phyloP scores from a whole-genome alignment of 2,329 filamentous ascomycete genomes.

The Fusarium humuli region DNA sequence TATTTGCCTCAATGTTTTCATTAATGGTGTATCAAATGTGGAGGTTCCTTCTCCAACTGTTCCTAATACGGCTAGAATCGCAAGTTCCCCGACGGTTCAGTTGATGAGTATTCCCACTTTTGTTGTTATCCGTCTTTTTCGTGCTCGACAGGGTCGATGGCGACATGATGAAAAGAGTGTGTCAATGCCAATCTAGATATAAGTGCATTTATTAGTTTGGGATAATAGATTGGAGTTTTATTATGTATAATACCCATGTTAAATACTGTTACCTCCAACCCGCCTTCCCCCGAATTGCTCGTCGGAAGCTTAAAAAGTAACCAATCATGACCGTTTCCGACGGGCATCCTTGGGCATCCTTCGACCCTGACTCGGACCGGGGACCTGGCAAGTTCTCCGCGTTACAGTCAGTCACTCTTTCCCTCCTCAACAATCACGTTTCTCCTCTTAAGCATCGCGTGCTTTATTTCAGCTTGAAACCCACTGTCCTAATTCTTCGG shows the following conservation, averaged over 20 bases:
- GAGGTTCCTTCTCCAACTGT: conserved; percentile 9
- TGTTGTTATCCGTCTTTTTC: conserved; percentile 19
- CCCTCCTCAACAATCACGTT: conserved; percentile 4
- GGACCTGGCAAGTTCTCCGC: neutral
- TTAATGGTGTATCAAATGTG: conserved; percentile 22
- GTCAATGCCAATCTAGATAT: neutral
- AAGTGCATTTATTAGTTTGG: neutral
- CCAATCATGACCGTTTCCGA: conserved; percentile 31
- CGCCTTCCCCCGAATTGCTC: conserved; percentile 18
- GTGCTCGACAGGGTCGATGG: conserved; percentile 40
- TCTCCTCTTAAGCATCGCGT: conserved; percentile 23
- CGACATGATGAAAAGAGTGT: conserved; percentile 17
- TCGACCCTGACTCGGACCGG: conserved; percentile 7
- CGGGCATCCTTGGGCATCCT: neutral
- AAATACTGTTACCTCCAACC: conserved; percentile 3
- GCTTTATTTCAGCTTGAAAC: conserved; percentile 7
- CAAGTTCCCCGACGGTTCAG: conserved; percentile 25
- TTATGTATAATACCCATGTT: neutral
- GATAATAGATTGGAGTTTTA: neutral
- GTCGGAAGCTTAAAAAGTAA: conserved; percentile 10
- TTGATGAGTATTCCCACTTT: conserved; percentile 24
- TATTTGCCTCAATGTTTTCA: conserved; percentile 7
- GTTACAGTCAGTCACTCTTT: neutral
- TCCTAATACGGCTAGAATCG: conserved; percentile 34
- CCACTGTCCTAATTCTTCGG: conserved; percentile 15